Conservation (phyloP, 2,329 filamentous ascomycete genomes). For the Aureobasidium subglaciale region DNA sequence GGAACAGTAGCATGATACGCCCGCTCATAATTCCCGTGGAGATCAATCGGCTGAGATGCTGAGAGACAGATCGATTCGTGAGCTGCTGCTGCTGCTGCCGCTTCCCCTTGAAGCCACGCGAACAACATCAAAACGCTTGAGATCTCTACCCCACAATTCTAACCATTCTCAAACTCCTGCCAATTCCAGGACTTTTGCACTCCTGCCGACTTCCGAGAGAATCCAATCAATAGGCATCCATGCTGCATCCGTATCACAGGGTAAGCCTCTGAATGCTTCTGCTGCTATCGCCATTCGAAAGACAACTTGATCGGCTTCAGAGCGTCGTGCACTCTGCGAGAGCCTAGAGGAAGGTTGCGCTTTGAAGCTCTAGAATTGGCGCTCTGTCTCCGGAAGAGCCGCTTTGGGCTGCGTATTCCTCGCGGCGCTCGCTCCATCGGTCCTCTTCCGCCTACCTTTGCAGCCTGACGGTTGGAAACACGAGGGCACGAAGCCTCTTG, state of each 20-base stretch:
- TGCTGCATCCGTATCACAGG: background rate
- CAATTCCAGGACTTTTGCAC: background rate
- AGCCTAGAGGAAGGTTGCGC: too few relatives aligned
- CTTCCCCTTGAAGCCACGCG: conserved; percentile 5
- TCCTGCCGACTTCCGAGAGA: too few relatives aligned
- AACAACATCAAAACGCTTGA: background rate
- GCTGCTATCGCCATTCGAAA: too few relatives aligned
- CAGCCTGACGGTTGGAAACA: background rate
- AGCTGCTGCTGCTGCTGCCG: background rate
- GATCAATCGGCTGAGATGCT: background rate
- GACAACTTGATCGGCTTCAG: background rate
- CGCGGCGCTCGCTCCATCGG: background rate
- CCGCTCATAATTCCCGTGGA: background rate
- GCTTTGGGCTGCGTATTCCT: background rate
- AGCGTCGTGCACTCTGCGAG: background rate
- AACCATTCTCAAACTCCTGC: background rate
- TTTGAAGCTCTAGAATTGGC: too few relatives aligned
- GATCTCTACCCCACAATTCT: background rate
- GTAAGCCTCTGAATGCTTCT: too few relatives aligned
- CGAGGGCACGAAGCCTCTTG: background rate
- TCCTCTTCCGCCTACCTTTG: background rate
- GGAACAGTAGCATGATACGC: conserved; percentile 16
- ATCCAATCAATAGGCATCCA: background rate
- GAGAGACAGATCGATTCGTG: background rate
- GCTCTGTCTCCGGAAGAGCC: background rate